Conservation (phyloP, 208 protist species). For the Trypanosoma mega region DNA sequence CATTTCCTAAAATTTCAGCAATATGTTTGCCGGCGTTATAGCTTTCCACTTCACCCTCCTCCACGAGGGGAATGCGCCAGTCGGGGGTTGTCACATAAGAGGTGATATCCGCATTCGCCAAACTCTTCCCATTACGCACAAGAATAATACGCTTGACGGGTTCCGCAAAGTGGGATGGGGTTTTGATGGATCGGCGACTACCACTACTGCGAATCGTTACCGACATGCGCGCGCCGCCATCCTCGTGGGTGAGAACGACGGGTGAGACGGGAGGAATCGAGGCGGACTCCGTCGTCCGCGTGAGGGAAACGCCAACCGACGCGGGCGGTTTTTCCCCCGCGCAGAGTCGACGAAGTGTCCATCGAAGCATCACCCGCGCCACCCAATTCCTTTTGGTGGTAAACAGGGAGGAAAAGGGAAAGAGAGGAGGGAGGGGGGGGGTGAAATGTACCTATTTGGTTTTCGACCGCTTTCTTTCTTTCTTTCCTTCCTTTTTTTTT, state of each 20-base stretch:
- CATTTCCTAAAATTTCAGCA: conserved; percentile 67
- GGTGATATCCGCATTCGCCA: conserved; percentile 70
- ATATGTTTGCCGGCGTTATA: conserved; percentile 63
- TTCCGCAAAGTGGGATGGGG: conserved; percentile 39
- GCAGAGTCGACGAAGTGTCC: not conserved
- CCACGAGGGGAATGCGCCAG: conserved; percentile 86
- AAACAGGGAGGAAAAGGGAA: no score
- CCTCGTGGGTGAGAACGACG: conserved; percentile 1
- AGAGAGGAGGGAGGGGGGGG: no score
- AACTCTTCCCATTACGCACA: conserved; percentile 77
- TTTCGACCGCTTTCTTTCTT: not conserved
- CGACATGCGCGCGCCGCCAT: conserved; percentile 36
- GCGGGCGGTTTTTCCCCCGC: no score
- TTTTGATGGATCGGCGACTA: conserved; percentile 7
- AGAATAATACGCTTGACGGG: conserved; percentile 91
- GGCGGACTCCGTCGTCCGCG: not conserved
- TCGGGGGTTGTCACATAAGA: conserved; percentile 79
- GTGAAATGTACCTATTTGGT: no score
- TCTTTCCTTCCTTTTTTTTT: not conserved
- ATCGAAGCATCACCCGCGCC: conserved; percentile 3
- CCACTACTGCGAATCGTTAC: conserved; percentile 57
- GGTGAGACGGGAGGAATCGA: not conserved
- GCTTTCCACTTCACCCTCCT: conserved; percentile 68
- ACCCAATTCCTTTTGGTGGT: no score
- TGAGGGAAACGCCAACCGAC: not conserved